Evolutionary conservation across 2,329 filamentous ascomycete species (phyloP).

Genomic region (Xylariaceae sp.): DNA sequence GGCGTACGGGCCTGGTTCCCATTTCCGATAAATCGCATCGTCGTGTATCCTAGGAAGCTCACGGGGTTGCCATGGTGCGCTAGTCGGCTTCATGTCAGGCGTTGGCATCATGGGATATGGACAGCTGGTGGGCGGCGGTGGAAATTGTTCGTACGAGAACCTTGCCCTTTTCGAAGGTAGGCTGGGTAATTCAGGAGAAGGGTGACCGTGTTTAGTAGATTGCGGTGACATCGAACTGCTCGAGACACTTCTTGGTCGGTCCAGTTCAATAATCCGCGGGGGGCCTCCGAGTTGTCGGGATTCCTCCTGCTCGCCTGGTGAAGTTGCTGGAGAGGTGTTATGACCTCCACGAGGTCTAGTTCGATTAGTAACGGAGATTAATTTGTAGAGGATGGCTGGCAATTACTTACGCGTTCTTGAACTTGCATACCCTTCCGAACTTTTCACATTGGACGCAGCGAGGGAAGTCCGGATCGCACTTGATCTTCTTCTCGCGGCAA

Average conservation of each 20-base stretch:
- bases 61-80: slow-evolving; percentile 45
- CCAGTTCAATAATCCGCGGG: slow-evolving; percentile 46
- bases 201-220: slow-evolving; percentile 42
- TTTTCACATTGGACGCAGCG: slow-evolving; percentile 93
- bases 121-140: slow-evolving; percentile 39
- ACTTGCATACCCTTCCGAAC: slow-evolving; percentile 83
- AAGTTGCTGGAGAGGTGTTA: slow-evolving; percentile 61
- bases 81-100: slow-evolving; percentile 47
- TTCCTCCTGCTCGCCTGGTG: slow-evolving; percentile 58
- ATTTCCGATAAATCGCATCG: slow-evolving; percentile 55
- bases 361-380: slow-evolving; percentile 25
- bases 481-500: slow-evolving; percentile 97
- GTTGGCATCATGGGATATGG: slow-evolving; percentile 40
- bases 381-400: not conserved
- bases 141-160: slow-evolving; percentile 55
- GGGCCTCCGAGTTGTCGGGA: slow-evolving; percentile 45
- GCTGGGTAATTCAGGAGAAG: slow-evolving; percentile 40
- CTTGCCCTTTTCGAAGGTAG: slow-evolving; percentile 57
- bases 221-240: slow-evolving; percentile 58
- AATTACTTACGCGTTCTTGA: slow-evolving; percentile 79
- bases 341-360: slow-evolving; percentile 63
- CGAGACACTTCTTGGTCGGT: slow-evolving; percentile 51
- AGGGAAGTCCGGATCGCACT: slow-evolving; percentile 87
- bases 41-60: slow-evolving; percentile 58
- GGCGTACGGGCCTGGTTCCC: slow-evolving; percentile 58